phyloP scores from a whole-genome alignment of 176 grass and related monocot genomes.

The Rhynchospora tenuis region DNA sequence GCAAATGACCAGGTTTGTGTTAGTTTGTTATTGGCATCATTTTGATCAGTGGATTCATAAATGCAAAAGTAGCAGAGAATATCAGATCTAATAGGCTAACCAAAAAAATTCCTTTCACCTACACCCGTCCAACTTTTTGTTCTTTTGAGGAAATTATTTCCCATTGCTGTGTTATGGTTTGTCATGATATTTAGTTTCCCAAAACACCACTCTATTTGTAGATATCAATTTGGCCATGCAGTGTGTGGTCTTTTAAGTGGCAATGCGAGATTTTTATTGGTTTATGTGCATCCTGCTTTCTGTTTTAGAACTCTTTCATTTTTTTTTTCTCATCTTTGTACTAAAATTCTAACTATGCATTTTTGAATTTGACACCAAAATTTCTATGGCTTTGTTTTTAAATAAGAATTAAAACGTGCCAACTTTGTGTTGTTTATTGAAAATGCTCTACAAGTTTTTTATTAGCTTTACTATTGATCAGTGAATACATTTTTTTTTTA shows the following conservation, averaged over 20 bases:
- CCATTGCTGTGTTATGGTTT: not conserved
- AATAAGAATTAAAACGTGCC: not conserved
- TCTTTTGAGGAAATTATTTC: not conserved
- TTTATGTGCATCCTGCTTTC: not conserved
- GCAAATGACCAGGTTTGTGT: not conserved
- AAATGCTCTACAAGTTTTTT: not conserved
- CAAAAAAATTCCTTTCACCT: not conserved
- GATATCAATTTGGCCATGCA: not conserved
- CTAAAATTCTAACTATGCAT: not conserved
- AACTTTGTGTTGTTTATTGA: not conserved
- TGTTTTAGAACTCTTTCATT: not conserved
- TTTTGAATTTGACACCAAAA: slow-evolving; percentile 29
- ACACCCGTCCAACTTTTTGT: not conserved
- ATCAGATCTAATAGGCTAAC: not conserved
- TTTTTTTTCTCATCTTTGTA: not conserved
- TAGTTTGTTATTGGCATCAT: not conserved
- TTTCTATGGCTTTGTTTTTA: not conserved
- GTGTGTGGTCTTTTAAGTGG: not conserved
- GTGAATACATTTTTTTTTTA: not conserved
- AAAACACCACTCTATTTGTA: not conserved
- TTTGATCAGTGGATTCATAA: not conserved
- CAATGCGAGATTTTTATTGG: not conserved
- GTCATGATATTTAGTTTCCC: not conserved
- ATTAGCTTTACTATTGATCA: not conserved
- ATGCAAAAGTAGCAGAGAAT: not conserved